These are phyloP conservation scores for Lachnellula subtilissima DNA, from an alignment of 2,329 filamentous ascomycete genomes.

Conservation along the genomic window DNA sequence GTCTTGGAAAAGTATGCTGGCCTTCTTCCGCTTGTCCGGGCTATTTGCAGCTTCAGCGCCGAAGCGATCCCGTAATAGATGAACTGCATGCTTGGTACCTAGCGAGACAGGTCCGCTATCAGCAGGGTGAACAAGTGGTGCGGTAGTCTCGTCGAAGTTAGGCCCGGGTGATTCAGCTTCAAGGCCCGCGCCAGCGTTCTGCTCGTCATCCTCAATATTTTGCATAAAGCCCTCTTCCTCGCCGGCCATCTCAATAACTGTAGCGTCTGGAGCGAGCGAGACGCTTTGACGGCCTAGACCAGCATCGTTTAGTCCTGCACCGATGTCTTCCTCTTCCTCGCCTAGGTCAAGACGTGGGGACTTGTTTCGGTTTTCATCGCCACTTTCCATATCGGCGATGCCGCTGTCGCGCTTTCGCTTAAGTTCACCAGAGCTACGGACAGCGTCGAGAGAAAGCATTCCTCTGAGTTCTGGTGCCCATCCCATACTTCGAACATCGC, in stretches of 20 bases:
- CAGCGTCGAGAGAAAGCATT: slow-evolving; percentile 81
- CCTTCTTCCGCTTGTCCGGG: slow-evolving; percentile 68
- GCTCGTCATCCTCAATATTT: slow-evolving; percentile 43
- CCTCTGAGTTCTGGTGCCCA: slow-evolving; percentile 92
- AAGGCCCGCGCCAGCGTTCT: slow-evolving; percentile 41
- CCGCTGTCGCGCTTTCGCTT: slow-evolving; percentile 94
- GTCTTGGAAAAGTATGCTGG: slow-evolving; percentile 82
- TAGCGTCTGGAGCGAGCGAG: slow-evolving; percentile 49
- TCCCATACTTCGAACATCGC: slow-evolving; percentile 68
- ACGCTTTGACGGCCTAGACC: slow-evolving; percentile 43
- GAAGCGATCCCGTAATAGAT: slow-evolving; percentile 85
- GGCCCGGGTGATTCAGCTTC: slow-evolving; percentile 43
- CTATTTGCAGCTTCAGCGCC: slow-evolving; percentile 66
- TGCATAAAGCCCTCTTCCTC: slow-evolving; percentile 44
- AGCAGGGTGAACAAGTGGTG: slow-evolving; percentile 70
- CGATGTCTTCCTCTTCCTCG: slow-evolving; percentile 54
- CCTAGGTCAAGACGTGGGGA: slow-evolving; percentile 61
- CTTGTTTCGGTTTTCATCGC: slow-evolving; percentile 58
- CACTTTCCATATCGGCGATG: slow-evolving; percentile 70
- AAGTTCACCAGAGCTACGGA: slow-evolving; percentile 70
- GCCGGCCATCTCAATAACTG: slow-evolving; percentile 60
- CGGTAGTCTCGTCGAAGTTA: slow-evolving; percentile 74
- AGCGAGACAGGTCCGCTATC: slow-evolving; percentile 84
- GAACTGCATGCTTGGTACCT: slow-evolving; percentile 92
- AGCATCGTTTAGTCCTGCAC: slow-evolving; percentile 43